These are phyloP conservation scores for Bryoerythrophyllum caledonicum DNA, from an alignment of 225 moss, liverwort and hornwort genomes.

Conservation along the genomic window DNA sequence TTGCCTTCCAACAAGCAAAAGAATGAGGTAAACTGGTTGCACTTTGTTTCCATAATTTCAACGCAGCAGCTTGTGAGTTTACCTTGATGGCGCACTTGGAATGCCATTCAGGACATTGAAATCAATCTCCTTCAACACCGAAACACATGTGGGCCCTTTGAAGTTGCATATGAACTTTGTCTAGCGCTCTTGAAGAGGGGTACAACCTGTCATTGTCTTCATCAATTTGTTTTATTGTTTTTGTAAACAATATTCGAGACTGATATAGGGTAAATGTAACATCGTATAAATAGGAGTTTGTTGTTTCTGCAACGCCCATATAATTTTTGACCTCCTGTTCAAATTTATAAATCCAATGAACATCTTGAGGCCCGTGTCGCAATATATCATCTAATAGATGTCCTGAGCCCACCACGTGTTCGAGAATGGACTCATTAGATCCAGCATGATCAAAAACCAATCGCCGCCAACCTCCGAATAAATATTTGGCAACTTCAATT, in stretches of 20 bases:
- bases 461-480: not conserved
- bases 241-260: not conserved
- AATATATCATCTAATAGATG: not conserved
- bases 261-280: not conserved
- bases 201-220: not conserved
- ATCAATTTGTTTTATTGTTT: not conserved
- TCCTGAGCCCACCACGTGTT: not conserved
- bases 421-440: not conserved
- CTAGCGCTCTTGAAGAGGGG: not conserved
- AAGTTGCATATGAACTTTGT: not conserved
- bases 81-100: no score
- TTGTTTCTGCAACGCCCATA: not conserved
- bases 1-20: no score
- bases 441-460: rapidly evolving
- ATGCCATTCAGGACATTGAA: not conserved
- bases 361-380: not conserved
- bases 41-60: no score
- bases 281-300: not conserved
- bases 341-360: not conserved
- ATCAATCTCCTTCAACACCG: rapidly evolving
- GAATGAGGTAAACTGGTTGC: no score
- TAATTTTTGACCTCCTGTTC: not conserved
- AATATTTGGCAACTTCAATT: no score
- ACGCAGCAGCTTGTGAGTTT: no score
- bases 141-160: not conserved